Percentiles rank a stretch among this genome's conserved stretches.
Evolutionary conservation across 768 basidiomycete species (phyloP).

Genomic region (Nevesoporus exiguus): DNA sequence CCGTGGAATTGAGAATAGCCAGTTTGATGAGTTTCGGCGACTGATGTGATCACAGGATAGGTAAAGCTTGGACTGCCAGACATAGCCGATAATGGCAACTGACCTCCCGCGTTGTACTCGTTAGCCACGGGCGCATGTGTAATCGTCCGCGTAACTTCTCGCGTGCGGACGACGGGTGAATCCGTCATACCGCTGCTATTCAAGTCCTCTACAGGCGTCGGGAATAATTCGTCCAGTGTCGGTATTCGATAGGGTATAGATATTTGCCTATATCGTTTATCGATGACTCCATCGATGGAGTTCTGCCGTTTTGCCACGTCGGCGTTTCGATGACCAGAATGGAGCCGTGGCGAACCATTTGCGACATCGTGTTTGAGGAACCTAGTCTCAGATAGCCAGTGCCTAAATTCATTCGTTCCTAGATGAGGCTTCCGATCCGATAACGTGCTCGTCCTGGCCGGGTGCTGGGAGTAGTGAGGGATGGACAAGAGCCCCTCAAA

Average conservation of each 20-base stretch:
- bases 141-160: conserved; percentile 7
- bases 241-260: conserved; percentile 8
- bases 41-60: conserved; percentile 6
- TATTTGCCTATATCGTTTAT: conserved; percentile 7
- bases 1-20: conserved; percentile 21
- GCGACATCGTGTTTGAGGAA: conserved; percentile 21
- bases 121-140: conserved; percentile 10
- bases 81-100: conserved; percentile 6
- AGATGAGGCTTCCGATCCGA: conserved; percentile 15
- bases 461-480: conserved; percentile 14
- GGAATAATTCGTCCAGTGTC: conserved; percentile 29
- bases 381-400: conserved; percentile 31
- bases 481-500: conserved; percentile 40
- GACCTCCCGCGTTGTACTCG: conserved; percentile 14
- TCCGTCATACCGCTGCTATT: conserved; percentile 14
- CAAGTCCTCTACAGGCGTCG: conserved; percentile 5
- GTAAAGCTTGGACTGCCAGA: conserved; percentile 4
- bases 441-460: conserved; percentile 3
- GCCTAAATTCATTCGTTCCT: conserved; percentile 27
- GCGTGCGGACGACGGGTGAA: conserved; percentile 27
- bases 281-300: not conserved
- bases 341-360: conserved; percentile 12
- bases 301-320: conserved; percentile 12
- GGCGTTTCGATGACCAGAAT: conserved; percentile 11
- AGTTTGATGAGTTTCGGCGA: conserved; percentile 10